Evolutionary conservation across 2,329 filamentous ascomycete species (phyloP), one percentile per base, ranked within the genome.

Genomic region (Fulvia fulva): DNA sequence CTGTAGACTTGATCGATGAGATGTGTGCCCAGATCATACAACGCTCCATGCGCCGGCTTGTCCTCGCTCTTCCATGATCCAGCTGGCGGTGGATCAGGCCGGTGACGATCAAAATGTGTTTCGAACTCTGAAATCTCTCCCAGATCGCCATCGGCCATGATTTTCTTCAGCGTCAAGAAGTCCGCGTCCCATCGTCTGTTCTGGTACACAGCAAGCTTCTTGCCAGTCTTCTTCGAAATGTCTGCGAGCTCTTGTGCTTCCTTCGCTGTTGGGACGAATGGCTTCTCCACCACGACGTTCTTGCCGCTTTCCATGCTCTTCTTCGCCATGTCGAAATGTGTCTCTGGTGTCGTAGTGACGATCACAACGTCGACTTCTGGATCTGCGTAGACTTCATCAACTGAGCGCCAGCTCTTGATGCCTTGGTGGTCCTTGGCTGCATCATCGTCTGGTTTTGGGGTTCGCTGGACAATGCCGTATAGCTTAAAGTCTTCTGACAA

Each of bases 271-370:
- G 89, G 87, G 12, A 90, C 88, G 71, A 93, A 93, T 2, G 90
- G 90, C 78, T 93, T 93, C 77, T 93, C 90, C 51, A 88, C 87
- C 53, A 93, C 78, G 25, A 92, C 87, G 72, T 93, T 87, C 77
- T 92, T 92, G 66, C 87, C 86, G 9, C 82, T 78, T 69, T 87
- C 80, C 50, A 93, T 78, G 0, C 87, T 86, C 53, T 82, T 73
- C 72, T 85, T 85, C 34, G 84, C 78, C 65, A 91, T 78, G 16
- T 78, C 71, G 69, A 85, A 89, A 76, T 93, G 90, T 11, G 84
- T 86, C 61, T 87, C 81, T 0, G 89, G 89, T 0, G 87, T 84
- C 0, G 87, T 91, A 53, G 85, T 86, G 61, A 94, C 75, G 65
- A 91, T 79, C 30, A 91, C 82, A 19, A 92, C 77, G 69, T 91